Conservation (phyloP, 2,329 filamentous ascomycete species). For the Thielaviopsis ethacetica region DNA sequence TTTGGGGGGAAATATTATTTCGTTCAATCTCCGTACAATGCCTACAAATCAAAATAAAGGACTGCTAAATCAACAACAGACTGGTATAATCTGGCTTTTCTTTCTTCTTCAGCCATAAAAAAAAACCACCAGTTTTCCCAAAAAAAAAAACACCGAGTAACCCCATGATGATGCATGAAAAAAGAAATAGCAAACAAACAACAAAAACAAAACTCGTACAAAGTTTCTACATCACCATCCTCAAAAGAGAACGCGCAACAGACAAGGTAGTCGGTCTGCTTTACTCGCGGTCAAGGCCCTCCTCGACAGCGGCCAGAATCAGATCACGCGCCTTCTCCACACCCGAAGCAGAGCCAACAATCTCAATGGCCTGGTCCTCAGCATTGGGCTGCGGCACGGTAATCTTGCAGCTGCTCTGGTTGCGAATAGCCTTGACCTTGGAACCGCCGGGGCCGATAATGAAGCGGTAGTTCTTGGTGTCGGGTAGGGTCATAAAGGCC, state of each 20-base stretch:
- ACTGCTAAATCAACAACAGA: not conserved
- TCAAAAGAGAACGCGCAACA: not conserved
- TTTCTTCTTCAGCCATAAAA: not conserved
- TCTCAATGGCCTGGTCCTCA: constrained; percentile 71
- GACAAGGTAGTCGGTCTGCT: not conserved
- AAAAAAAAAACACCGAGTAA: not conserved
- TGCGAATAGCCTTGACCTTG: constrained; percentile 85
- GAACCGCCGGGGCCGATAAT: constrained; percentile 80
- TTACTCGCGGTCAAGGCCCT: constrained; percentile 27
- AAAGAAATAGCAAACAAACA: not conserved
- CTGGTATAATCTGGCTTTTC: not conserved
- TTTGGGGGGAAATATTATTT: too few species aligned
- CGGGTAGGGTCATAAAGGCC: constrained; percentile 78
- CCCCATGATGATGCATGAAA: not conserved
- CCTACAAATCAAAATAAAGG: not conserved
- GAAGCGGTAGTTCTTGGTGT: constrained; percentile 75
- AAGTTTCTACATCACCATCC: not conserved
- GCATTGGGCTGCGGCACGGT: constrained; percentile 74
- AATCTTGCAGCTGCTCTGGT: constrained; percentile 84
- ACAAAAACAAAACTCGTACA: not conserved
- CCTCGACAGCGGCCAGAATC: constrained; percentile 68
- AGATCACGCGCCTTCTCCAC: constrained; percentile 77
- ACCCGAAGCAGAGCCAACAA: constrained; percentile 62
- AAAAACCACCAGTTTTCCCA: not conserved
- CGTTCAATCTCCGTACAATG: not conserved